These are phyloP conservation scores for Pseudomonodictys pantanalensis DNA, from an alignment of 495 filamentous ascomycete species.

Conservation along the genomic window DNA sequence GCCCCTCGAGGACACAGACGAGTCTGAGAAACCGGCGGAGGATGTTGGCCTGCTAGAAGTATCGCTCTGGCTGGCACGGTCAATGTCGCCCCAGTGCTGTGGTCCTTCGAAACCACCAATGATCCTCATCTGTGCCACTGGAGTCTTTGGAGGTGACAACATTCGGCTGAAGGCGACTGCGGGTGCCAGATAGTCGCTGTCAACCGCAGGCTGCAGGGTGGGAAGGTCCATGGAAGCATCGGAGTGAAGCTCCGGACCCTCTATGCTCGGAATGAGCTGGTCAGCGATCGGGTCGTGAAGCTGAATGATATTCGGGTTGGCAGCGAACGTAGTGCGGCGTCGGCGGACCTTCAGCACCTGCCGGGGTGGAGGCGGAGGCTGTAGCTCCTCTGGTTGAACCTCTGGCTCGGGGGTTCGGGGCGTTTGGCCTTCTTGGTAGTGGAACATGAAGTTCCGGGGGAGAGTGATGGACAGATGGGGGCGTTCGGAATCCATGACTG, in stretches of 20 bases:
- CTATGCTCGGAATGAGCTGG: conserved; percentile 59
- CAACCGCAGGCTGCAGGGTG: conserved; percentile 19
- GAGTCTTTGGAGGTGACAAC: conserved; percentile 60
- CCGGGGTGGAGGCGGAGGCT: conserved; percentile 48
- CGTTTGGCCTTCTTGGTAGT: conserved; percentile 51
- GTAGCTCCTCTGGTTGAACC: conserved; percentile 43
- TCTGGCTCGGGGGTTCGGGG: conserved; percentile 61
- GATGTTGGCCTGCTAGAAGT: conserved; percentile 56
- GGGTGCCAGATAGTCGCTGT: conserved; percentile 50
- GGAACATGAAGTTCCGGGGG: conserved; percentile 63
- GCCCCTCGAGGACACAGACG: conserved; percentile 64
- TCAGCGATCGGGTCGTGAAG: neutral
- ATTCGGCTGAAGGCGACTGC: conserved; percentile 46
- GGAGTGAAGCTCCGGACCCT: conserved; percentile 47
- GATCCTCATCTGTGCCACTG: conserved; percentile 51
- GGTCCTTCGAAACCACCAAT: conserved; percentile 7
- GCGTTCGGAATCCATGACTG: conserved; percentile 35
- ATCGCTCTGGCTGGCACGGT: conserved; percentile 21
- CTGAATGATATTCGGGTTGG: neutral
- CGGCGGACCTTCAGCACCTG: conserved; percentile 54
- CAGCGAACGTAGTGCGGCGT: conserved; percentile 35
- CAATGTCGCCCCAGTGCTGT: conserved; percentile 34
- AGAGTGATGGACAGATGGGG: conserved; percentile 61
- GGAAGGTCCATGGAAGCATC: conserved; percentile 30
- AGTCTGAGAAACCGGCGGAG: conserved; percentile 63